A percentile compares a stretch with the other conserved stretches of the same genome.
Conservation (phyloP, 768 basidiomycete genomes). For the Leucosporidium yakuticum region DNA sequence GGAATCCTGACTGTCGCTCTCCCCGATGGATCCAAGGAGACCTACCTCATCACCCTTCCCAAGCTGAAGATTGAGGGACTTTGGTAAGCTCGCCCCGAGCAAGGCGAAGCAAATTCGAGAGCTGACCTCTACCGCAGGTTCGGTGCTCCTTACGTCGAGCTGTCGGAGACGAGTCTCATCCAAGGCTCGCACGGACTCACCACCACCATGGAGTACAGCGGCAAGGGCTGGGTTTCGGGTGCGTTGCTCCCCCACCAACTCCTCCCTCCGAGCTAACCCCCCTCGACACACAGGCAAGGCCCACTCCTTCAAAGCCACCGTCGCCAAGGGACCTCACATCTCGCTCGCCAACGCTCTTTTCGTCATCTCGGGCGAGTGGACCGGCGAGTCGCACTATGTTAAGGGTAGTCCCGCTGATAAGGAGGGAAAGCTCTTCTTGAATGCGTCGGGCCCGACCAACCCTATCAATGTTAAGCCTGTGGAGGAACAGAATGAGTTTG, state of each 20-base stretch:
- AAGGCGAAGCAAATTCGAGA: too few relatives aligned
- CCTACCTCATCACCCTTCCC: conserved; percentile 84
- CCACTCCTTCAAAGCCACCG: conserved; percentile 79
- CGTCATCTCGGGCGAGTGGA: conserved; percentile 75
- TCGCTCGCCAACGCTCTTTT: conserved; percentile 51
- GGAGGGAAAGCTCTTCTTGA: conserved; percentile 61
- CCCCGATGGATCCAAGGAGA: conserved; percentile 55
- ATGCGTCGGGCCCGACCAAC: conserved; percentile 65
- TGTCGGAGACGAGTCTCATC: conserved; percentile 48
- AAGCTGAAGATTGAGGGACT: conserved; percentile 82
- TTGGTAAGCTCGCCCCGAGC: not conserved
- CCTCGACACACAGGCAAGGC: conserved; percentile 61
- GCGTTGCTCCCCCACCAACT: not conserved
- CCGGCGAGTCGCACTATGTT: conserved; percentile 45
- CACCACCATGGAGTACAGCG: conserved; percentile 75
- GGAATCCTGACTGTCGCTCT: conserved; percentile 68
- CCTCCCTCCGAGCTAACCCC: conserved; percentile 57
- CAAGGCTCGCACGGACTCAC: conserved; percentile 53
- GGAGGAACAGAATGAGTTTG: conserved; percentile 63
- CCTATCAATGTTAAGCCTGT: conserved; percentile 63
- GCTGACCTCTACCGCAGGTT: not conserved
- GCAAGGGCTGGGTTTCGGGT: conserved; percentile 53
- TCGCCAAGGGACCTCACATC: conserved; percentile 42
- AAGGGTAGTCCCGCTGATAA: conserved; percentile 50
- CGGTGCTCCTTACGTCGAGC: conserved; percentile 30